Conservation (phyloP, 768 basidiomycete genomes). For the Tricholoma bakamatsutake region DNA sequence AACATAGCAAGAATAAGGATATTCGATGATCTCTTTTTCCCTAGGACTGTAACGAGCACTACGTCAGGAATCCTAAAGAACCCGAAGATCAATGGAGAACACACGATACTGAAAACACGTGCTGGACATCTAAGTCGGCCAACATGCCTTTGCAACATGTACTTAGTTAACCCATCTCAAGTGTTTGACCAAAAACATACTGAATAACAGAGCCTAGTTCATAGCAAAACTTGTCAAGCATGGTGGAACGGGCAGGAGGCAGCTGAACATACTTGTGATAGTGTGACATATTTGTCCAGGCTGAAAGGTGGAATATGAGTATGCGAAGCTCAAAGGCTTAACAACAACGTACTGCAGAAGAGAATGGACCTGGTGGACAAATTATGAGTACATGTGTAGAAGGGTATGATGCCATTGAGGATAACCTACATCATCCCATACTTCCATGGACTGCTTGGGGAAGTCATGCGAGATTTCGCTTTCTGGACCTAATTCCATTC, state of each 20-base stretch:
- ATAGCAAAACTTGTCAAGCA: no score
- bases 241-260: no score
- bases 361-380: neutral
- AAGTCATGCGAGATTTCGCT: neutral
- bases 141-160: conserved; percentile 36
- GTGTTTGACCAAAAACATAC: neutral
- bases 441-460: neutral
- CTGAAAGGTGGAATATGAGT: conserved; percentile 8
- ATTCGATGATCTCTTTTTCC: conserved; percentile 54
- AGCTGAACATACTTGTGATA: conserved; percentile 28
- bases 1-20: conserved; percentile 54
- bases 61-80: neutral
- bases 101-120: conserved; percentile 36
- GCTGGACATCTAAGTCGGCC: conserved; percentile 40
- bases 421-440: neutral
- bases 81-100: neutral
- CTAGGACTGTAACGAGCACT: conserved; percentile 25
- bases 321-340: neutral
- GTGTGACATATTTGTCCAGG: conserved; percentile 39
- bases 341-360: neutral
- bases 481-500: neutral
- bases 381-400: neutral
- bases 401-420: neutral
- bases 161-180: neutral
- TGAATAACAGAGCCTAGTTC: neutral